Base-by-base conservation (phyloP, 2,329 filamentous ascomycete species). In the Phaeosphaeriaceae sp. region DNA sequence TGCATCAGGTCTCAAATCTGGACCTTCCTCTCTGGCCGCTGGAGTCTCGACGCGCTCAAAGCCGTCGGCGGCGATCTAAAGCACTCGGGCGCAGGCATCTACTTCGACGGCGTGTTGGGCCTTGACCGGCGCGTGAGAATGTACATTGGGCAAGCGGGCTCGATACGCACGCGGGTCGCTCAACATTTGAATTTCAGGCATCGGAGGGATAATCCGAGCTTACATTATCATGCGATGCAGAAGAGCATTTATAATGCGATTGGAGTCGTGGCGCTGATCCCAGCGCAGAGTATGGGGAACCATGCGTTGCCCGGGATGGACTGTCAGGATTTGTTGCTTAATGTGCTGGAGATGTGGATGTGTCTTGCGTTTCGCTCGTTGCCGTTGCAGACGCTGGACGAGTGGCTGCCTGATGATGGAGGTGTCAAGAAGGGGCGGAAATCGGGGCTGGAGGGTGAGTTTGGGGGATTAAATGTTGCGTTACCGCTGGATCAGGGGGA, bases 331-430 rank as follows among this genome's bases (percentile, higher is more conserved):
- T 36, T 77, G 2, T 20, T 76, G 2, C 44, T 76, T 11, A 77
- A 77, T 55, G 45, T 78, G 6, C 45, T 77, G 17, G 75, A 78
- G 51, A 75, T 75, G 72, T 76, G 74, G 72, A 72, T 71, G 60
- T 63, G 65, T 56, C 60, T 77, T n/a, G 48, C 75, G 0, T 75
- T 77, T 45, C 65, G 69, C 17, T 61, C 62, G 17, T 52, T 76
- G 15, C 73, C 68, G 0, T 7, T 17, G 1, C 36, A 62, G 10
- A 64, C 49, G 9, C 51, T 76, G 40, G 47, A 57, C 3, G 58
- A 63, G 10, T 77, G 69, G 69, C 27, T 75, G 3, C 69, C 70
- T 0, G 49, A 55, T 1, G 53, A 58, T 27, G 55, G 33, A 1
- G 36, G 48, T 0, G 24, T 62, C 1, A 50, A 41, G 13, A 45